phyloP scores from a whole-genome alignment of 2,329 filamentous ascomycete genomes.

The Parascedosporium putredinis region DNA sequence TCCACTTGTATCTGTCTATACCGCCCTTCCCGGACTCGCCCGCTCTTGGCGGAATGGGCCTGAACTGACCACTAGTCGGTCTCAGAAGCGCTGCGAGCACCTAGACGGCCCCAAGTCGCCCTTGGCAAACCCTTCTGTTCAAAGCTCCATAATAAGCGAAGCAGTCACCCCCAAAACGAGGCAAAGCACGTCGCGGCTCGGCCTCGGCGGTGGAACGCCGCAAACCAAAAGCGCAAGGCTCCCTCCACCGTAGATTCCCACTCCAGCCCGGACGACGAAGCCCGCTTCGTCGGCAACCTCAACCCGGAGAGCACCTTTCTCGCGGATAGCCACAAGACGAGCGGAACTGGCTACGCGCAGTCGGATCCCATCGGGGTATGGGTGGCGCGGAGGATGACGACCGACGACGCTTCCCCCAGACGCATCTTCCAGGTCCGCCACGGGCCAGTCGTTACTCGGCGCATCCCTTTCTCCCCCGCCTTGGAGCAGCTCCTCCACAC shows the following conservation, averaged over 20 bases:
- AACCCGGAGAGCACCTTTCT: constrained; percentile 14
- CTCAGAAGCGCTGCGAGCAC: constrained; percentile 13
- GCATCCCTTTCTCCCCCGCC: too few relatives aligned
- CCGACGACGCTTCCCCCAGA: not conserved
- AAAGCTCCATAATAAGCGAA: too few relatives aligned
- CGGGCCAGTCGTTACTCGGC: not conserved
- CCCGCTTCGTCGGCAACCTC: constrained; percentile 13
- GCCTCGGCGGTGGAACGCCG: too few relatives aligned
- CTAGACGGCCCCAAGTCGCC: not conserved
- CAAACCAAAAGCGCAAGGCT: not conserved
- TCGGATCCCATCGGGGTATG: constrained; percentile 12
- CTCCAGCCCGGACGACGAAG: constrained; percentile 4
- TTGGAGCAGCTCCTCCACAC: not conserved
- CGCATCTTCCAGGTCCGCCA: not conserved
- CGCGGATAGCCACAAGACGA: constrained; percentile 8
- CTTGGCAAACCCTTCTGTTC: not conserved
- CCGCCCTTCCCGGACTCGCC: not conserved
- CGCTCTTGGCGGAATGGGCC: not conserved
- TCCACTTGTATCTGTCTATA: too few relatives aligned
- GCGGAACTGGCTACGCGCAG: constrained; percentile 9
- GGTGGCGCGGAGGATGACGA: constrained; percentile 9
- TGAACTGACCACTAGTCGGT: not conserved
- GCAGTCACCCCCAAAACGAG: too few relatives aligned
- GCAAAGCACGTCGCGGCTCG: too few relatives aligned
- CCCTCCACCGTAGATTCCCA: not conserved